These are phyloP conservation scores for Chaetomidium leptoderma DNA, from an alignment of 495 filamentous ascomycete genomes.

Conservation along the genomic window DNA sequence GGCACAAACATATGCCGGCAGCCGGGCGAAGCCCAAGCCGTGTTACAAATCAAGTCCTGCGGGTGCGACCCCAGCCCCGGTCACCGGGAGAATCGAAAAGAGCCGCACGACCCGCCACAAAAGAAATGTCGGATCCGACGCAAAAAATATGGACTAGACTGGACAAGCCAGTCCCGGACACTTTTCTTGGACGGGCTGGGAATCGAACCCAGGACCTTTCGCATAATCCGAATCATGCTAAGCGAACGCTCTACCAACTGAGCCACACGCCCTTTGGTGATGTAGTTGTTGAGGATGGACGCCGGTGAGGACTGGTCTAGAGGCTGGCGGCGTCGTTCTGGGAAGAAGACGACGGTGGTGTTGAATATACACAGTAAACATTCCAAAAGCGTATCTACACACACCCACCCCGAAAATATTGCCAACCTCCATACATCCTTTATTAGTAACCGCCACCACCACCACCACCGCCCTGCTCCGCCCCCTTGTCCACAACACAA, in stretches of 20 bases:
- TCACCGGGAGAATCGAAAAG: background rate
- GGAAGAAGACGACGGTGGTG: background rate
- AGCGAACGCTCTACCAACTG: constrained; percentile 30
- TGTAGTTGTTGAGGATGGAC: background rate
- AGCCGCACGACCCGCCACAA: background rate
- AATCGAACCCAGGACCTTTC: constrained; percentile 30
- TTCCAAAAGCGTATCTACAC: background rate
- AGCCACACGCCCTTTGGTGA: constrained; percentile 26
- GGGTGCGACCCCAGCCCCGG: background rate
- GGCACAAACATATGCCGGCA: no score
- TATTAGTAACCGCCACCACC: background rate
- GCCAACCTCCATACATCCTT: background rate
- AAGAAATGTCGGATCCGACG: background rate
- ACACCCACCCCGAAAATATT: background rate
- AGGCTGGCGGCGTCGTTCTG: background rate
- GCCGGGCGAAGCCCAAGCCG: no score
- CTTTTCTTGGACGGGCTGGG: constrained; percentile 22
- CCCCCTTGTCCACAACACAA: constrained; percentile 38
- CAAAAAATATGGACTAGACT: background rate
- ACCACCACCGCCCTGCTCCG: background rate
- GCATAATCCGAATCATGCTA: constrained; percentile 21
- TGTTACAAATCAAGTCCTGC: no score
- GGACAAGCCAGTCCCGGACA: background rate
- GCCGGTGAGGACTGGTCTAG: background rate
- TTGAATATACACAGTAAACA: background rate